Percentiles rank a stretch among this genome's conserved stretches.
phyloP scores from a whole-genome alignment of 2,329 filamentous ascomycete genomes.

The Hypoxylon sp. region DNA sequence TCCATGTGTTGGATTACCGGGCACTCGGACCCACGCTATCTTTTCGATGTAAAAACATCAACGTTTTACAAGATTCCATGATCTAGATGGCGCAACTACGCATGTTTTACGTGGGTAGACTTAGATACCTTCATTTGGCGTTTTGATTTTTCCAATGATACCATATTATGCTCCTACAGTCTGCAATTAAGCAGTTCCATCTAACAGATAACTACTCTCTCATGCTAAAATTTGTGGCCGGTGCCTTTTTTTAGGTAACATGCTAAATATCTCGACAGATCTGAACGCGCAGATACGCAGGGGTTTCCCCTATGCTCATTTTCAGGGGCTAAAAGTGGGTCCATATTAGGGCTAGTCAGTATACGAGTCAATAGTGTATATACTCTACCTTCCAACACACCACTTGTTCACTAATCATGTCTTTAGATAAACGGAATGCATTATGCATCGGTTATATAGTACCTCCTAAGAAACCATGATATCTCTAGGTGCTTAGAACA shows the following conservation, averaged over 20 bases:
- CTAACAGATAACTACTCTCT: neutral
- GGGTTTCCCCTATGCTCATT: neutral
- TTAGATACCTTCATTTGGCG: neutral
- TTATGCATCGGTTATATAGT: neutral
- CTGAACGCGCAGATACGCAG: neutral
- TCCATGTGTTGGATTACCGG: neutral
- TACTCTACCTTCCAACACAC: neutral
- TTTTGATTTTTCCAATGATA: conserved; percentile 1
- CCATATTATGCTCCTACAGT: neutral
- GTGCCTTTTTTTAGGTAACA: neutral
- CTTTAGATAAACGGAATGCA: neutral
- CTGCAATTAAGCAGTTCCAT: neutral
- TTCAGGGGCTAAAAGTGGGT: neutral
- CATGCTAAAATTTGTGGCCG: neutral
- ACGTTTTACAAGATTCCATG: neutral
- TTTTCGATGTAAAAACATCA: neutral
- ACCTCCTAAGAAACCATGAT: neutral
- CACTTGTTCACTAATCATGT: neutral
- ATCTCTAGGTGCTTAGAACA: neutral
- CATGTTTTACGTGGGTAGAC: neutral
- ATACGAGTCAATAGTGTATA: neutral
- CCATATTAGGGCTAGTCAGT: neutral
- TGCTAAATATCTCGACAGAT: neutral
- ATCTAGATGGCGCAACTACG: neutral
- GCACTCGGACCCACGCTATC: neutral